Base-by-base conservation (phyloP, 2,329 filamentous ascomycete genomes). In the Colletotrichum lupini region DNA sequence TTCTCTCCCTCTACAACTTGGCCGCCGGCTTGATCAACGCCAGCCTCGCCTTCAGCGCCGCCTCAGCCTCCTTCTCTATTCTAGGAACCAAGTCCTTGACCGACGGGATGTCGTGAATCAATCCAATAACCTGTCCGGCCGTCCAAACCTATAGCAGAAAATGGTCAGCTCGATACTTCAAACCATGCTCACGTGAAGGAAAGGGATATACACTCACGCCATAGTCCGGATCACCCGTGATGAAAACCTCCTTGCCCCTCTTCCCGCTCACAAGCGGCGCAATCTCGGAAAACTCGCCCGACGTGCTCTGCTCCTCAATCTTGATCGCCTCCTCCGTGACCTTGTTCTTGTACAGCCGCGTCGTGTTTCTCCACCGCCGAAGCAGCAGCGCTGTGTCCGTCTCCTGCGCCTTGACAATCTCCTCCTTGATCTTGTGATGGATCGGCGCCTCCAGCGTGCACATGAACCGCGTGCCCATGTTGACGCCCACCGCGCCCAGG, bases 381-480 rank as follows among this genome's bases (percentile, higher is more conserved):
- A 99, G 87, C 28, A 99, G 91, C 65, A 99, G 88, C 76, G 95
- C 91, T 0, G 97, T 99, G 82, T 98, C 95, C 26, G 93, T 95
- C 87, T 99, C 97, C 75, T 95, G 89, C 1, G 95, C 94, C 68
- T 91, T 89, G 63, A 98, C 95, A 79, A 99, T 99, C 77, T 93
- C 89, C 82, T 97, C 89, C 89, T 99, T 99, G 86, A 99, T 95
- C 77, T 97, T 97, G 61, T 91, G 82, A 85, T 99, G 97, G 76
- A 99, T 94, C 1, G 97, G 97, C 19, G 95, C 92, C 84, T 98
- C 97, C 57, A 96, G 88, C 0, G 97, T 98, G 86, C 93, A 96
- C 94, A 99, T 97, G 87, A 98, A 99, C 55, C 97, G 89, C 11
- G 97, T 99, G 71, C 97, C 97, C 97, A 99, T 99, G 85, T 99